A percentile compares a stretch with the other conserved stretches of the same genome.
Conservation (phyloP, 371 early-diverging fungal genomes). For the Capniomyces stellatus region DNA sequence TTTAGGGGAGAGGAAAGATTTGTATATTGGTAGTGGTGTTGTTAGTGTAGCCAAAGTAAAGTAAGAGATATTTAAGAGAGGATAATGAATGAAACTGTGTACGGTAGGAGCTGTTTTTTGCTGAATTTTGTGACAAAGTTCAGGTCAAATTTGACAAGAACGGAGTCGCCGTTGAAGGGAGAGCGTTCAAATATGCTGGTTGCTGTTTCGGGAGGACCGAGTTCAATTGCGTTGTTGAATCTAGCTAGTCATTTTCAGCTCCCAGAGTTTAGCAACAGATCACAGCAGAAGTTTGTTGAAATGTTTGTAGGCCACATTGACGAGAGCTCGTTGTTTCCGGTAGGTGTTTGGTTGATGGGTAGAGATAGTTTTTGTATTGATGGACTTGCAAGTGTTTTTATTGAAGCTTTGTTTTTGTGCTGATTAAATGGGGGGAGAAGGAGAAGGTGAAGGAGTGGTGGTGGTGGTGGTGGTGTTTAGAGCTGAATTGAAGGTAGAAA, state of each 20-base stretch:
- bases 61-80: too few relatives aligned
- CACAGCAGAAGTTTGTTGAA: constrained; percentile 30
- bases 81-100: too few relatives aligned
- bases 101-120: constrained; percentile 35
- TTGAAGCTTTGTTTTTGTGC: too few relatives aligned
- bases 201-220: constrained; percentile 73
- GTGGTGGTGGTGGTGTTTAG: too few relatives aligned
- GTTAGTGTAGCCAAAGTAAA: too few relatives aligned
- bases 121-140: constrained; percentile 44
- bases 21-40: too few relatives aligned
- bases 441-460: too few relatives aligned
- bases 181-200: constrained; percentile 37
- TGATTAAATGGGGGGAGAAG: neutral
- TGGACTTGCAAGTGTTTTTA: too few relatives aligned
- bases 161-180: constrained; percentile 15
- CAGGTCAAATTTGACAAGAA: constrained; percentile 35
- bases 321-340: constrained; percentile 36
- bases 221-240: constrained; percentile 47
- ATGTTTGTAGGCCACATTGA: constrained; percentile 58
- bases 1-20: too few relatives aligned
- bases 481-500: too few relatives aligned
- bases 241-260: constrained; percentile 37
- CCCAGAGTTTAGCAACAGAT: constrained; percentile 28
- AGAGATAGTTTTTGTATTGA: too few relatives aligned
- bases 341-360: constrained; percentile 11